A percentile compares a stretch with the other conserved stretches of the same genome.
These are phyloP conservation scores for Trichoderma endophyticum DNA, from an alignment of 2,329 filamentous ascomycete species.

Conservation along the genomic window DNA sequence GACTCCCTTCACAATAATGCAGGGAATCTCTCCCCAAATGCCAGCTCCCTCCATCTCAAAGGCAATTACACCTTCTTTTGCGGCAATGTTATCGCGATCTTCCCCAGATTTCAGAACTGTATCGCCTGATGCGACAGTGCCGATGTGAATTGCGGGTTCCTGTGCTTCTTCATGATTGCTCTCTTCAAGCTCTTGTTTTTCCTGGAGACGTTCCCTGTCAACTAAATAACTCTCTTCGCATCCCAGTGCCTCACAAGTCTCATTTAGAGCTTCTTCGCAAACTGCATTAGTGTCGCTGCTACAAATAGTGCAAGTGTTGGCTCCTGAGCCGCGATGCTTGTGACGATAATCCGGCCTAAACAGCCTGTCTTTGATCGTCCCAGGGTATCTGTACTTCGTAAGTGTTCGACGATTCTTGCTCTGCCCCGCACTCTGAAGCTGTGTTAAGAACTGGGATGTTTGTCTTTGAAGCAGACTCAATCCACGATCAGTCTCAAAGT, in stretches of 20 bases:
- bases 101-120: constrained; percentile 38
- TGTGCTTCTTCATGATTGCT: constrained; percentile 11
- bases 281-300: background rate
- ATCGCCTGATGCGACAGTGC: constrained; percentile 38
- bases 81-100: constrained; percentile 35
- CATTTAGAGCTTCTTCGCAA: constrained; percentile 16
- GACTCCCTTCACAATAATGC: constrained; percentile 37
- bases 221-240: constrained; percentile 26
- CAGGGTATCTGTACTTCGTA: constrained; percentile 28
- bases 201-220: constrained; percentile 29
- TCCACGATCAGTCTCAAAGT: constrained; percentile 22
- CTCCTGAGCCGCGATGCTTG: constrained; percentile 26
- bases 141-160: constrained; percentile 32
- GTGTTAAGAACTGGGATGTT: constrained; percentile 17
- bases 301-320: constrained; percentile 15
- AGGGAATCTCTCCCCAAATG: constrained; percentile 31
- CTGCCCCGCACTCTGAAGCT: constrained; percentile 8
- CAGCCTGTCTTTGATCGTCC: constrained; percentile 28
- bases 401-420: constrained; percentile 8
- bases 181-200: background rate
- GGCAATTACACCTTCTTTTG: constrained; percentile 25
- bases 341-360: constrained; percentile 32
- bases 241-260: constrained; percentile 19
- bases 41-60: constrained; percentile 39
- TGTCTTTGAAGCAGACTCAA: background rate